These are phyloP conservation scores for Fusarium pseudocircinatum DNA, from an alignment of 2,329 filamentous ascomycete species.

Conservation along the genomic window DNA sequence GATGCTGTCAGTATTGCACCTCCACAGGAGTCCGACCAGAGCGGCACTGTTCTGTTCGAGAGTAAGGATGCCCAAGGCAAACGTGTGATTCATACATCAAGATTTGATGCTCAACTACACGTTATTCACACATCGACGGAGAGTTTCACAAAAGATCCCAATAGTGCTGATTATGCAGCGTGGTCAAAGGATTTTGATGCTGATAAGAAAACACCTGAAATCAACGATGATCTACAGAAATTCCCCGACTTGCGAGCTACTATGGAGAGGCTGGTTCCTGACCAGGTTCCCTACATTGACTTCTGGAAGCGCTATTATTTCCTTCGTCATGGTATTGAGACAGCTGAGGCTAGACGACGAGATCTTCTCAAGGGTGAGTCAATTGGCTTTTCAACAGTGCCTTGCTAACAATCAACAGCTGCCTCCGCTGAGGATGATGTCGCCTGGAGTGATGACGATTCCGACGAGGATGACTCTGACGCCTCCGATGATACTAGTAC, in stretches of 20 bases:
- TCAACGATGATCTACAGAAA: slow-evolving; percentile 82
- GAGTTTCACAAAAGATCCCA: slow-evolving; percentile 84
- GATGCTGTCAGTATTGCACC: slow-evolving; percentile 91
- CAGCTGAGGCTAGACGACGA: slow-evolving; percentile 85
- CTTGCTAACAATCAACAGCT: slow-evolving; percentile 53
- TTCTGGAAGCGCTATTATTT: slow-evolving; percentile 99
- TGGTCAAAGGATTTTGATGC: slow-evolving; percentile 82
- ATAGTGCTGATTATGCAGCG: slow-evolving; percentile 75
- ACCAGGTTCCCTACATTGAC: slow-evolving; percentile 83
- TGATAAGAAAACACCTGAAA: slow-evolving; percentile 84
- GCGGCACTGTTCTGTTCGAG: slow-evolving; percentile 83
- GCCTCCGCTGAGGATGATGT: slow-evolving; percentile 78
- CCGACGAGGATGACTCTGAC: slow-evolving; percentile 27
- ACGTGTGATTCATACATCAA: slow-evolving; percentile 91
- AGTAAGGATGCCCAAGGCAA: slow-evolving; percentile 91
- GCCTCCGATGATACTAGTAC: slow-evolving; percentile 42
- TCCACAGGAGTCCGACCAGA: slow-evolving; percentile 64
- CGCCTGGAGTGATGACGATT: slow-evolving; percentile 76
- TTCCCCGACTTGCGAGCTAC: slow-evolving; percentile 85
- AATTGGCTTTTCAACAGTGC: neutral
- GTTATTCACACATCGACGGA: slow-evolving; percentile 89
- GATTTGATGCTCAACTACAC: slow-evolving; percentile 95
- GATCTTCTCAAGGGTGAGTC: slow-evolving; percentile 88
- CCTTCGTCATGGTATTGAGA: slow-evolving; percentile 89
- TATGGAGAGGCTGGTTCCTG: slow-evolving; percentile 97